Base-by-base conservation (phyloP, 441 rosid species). In the Brassica balearica region DNA sequence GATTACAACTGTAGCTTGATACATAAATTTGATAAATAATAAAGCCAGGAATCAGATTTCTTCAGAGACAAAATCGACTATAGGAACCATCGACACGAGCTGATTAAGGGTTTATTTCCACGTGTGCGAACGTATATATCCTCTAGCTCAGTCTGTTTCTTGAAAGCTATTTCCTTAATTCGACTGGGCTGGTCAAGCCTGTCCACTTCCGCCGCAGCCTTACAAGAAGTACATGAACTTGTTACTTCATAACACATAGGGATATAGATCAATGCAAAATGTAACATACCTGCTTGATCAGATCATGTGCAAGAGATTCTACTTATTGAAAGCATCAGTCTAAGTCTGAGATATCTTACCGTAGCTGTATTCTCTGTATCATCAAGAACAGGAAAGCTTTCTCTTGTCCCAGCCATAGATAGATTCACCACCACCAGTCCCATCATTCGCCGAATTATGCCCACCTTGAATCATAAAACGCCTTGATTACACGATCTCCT, bases 151-250 rank as follows among this genome's bases (percentile, higher is more conserved):
- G 86, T 80, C 80, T 95, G 99, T 85, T 72, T 92, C 82, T 91
- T 95, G 75, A 95, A 87, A 4, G 98, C 97, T 58, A 95, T 90
- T 84, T 95, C 99, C 84, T 95, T 93, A 98, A 93, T 95, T 80
- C 91, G 80, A 87, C 99, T 95, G 7, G 93, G 90, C 85, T 87
- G 91, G 85, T 95, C 99, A 77, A 93, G 96, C 86, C 98, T 89
- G 68, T 90, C 95, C 60, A 91, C 99, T 84, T 95, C 98, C 68
- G 89, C 92, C 81, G 84, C 91, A 10, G 97, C 97, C 99, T 95
- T 82, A 38, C 69, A 79, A 69, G 20, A 62, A 6, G 19, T 23
- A 60, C 43, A 67, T 14, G 69, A 56, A 71, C 19, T 51, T 73
- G 8, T 61, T 53, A 41, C 2, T 59, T 74, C 19, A 53, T 19